phyloP scores from a whole-genome alignment of 225 moss, liverwort and hornwort genomes.

The Neckera pumila region DNA sequence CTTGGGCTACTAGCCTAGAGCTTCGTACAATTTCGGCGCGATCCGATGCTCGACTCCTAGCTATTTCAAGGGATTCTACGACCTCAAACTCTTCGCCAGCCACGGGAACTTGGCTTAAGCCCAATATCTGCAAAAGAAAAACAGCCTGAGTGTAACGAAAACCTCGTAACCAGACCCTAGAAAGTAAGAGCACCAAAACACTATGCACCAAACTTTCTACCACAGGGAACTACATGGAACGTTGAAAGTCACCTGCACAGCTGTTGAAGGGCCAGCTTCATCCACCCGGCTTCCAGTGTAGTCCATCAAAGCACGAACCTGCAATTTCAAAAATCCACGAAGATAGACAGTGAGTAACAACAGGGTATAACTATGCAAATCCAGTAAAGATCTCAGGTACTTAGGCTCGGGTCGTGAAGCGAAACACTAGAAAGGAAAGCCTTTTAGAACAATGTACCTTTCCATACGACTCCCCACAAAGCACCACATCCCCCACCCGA shows the following conservation, averaged over 20 bases:
- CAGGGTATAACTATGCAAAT: neutral
- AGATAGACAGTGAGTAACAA: neutral
- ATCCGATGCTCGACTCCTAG: slow-evolving; percentile 56
- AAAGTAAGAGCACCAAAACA: neutral
- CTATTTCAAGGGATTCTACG: slow-evolving; percentile 59
- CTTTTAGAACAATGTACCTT: slow-evolving; percentile 35
- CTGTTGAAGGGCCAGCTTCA: slow-evolving; percentile 83
- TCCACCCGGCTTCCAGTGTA: slow-evolving; percentile 75
- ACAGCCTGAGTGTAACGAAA: neutral
- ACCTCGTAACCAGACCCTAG: neutral
- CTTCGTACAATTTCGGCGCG: slow-evolving; percentile 54
- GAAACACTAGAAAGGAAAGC: neutral
- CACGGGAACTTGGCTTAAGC: slow-evolving; percentile 69
- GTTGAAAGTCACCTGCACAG: slow-evolving; percentile 59
- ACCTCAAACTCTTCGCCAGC: slow-evolving; percentile 92
- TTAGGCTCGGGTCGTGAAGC: neutral
- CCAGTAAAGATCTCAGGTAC: neutral
- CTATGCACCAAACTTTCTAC: neutral
- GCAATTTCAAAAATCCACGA: neutral
- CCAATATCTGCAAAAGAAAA: slow-evolving; percentile 53
- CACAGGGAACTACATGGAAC: neutral
- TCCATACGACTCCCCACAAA: slow-evolving; percentile 89
- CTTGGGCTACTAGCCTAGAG: slow-evolving; percentile 66
- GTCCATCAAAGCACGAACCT: slow-evolving; percentile 91
- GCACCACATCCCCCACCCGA: slow-evolving; percentile 71